Evolutionary conservation across 208 protist species (phyloP).

Genomic region (Perkinsela sp.): DNA sequence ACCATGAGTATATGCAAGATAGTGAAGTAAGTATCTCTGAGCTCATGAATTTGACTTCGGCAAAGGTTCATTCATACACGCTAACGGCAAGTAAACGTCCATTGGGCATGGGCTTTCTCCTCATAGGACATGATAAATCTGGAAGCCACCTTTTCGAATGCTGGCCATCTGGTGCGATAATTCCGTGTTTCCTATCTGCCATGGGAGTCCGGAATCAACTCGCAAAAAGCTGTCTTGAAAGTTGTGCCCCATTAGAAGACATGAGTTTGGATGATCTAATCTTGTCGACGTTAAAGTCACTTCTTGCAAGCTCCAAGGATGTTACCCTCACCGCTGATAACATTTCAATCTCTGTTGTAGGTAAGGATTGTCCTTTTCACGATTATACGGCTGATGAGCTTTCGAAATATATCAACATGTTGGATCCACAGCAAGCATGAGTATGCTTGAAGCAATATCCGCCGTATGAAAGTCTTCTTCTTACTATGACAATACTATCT

Average conservation of each 20-base stretch:
- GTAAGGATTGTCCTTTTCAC: background rate
- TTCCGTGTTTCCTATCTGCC: conserved; percentile 86
- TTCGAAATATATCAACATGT: background rate
- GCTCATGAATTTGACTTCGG: conserved; percentile 41
- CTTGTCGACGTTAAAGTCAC: background rate
- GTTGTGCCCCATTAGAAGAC: background rate
- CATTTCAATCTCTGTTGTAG: background rate
- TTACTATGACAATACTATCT: no score
- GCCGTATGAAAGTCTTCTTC: no score
- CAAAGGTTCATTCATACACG: conserved; percentile 87
- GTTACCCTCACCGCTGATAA: background rate
- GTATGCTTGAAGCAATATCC: no score
- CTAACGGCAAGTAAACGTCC: conserved; percentile 76
- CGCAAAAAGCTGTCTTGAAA: conserved; percentile 93
- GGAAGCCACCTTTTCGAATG: conserved; percentile 84
- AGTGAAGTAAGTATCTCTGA: conserved; percentile 24
- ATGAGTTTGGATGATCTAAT: background rate
- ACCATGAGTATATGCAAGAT: conserved; percentile 77
- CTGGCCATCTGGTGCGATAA: conserved; percentile 84
- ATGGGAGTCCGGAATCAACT: conserved; percentile 94
- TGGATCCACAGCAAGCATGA: no score
- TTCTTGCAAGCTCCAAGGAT: background rate
- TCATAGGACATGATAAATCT: conserved; percentile 71
- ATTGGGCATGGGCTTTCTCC: conserved; percentile 94
- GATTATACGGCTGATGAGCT: background rate